These are phyloP conservation scores for Phytophthora pseudosyringae DNA, from an alignment of 352 stramenopile species.

Conservation along the genomic window DNA sequence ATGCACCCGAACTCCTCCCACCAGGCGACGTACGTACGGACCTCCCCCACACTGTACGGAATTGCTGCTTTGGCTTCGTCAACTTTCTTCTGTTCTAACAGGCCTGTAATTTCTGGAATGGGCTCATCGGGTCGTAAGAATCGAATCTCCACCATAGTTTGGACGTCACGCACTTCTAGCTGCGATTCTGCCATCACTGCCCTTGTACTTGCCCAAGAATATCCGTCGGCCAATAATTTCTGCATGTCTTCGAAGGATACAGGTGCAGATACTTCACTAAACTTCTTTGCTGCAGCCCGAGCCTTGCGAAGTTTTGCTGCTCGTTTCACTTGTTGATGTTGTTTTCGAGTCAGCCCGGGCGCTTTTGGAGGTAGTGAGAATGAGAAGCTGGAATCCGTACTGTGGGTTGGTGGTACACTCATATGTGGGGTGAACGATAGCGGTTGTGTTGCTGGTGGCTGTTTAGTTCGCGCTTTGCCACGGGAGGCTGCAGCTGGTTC, in stretches of 20 bases:
- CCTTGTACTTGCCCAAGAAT: neutral
- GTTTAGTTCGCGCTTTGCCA: neutral
- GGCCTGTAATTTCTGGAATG: neutral
- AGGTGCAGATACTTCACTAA: neutral
- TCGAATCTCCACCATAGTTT: neutral
- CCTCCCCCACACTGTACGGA: neutral
- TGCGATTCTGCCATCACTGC: neutral
- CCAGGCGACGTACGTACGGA: neutral
- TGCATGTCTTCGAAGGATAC: neutral
- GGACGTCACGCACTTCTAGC: neutral
- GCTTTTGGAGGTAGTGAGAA: neutral
- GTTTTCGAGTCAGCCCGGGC: neutral
- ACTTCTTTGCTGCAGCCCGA: neutral
- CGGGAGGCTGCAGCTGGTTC: neutral
- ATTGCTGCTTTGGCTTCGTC: neutral
- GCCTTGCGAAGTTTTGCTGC: neutral
- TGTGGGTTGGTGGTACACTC: neutral
- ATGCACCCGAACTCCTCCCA: constrained; percentile 1
- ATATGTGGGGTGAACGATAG: no score
- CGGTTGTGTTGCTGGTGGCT: no score
- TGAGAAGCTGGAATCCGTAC: neutral
- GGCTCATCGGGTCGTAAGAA: neutral
- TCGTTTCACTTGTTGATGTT: neutral
- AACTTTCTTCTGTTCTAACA: neutral
- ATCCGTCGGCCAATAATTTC: neutral